Percentiles rank a stretch among this genome's conserved stretches.
phyloP scores from a whole-genome alignment of 345 rosid species.

The Hibiscus syriacus region DNA sequence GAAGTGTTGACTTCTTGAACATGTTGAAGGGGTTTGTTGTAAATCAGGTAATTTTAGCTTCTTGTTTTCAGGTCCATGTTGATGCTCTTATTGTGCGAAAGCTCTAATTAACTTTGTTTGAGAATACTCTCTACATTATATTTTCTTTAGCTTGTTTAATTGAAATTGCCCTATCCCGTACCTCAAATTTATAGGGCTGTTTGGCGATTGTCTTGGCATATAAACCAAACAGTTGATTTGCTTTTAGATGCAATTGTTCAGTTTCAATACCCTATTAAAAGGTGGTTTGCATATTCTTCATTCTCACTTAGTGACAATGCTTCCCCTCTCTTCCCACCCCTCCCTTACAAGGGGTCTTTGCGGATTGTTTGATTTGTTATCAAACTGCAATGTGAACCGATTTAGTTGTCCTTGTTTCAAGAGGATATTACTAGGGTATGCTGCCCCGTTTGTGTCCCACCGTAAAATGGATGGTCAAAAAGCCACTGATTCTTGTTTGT shows the following conservation, averaged over 20 bases:
- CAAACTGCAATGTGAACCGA: not conserved
- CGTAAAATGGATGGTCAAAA: not conserved
- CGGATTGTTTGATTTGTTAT: not conserved
- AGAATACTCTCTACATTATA: not conserved
- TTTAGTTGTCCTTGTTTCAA: not conserved
- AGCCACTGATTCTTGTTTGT: not conserved
- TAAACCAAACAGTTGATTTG: not conserved
- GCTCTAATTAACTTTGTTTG: not conserved
- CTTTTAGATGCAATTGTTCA: not conserved
- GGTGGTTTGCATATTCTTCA: not conserved
- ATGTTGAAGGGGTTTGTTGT: conserved; percentile 91
- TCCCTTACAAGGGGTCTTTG: not conserved
- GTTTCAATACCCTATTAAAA: not conserved
- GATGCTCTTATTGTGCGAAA: not conserved
- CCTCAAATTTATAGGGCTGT: not conserved
- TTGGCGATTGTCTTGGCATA: too few relatives aligned
- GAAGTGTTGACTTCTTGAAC: conserved; percentile 66
- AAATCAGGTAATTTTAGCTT: conserved; percentile 53
- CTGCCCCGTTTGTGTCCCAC: not conserved
- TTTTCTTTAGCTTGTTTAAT: not conserved
- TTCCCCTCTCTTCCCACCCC: not conserved
- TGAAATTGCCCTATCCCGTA: not conserved
- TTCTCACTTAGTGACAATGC: not conserved
- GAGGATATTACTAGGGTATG: not conserved
- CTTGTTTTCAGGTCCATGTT: not conserved